Evolutionary conservation across 108 stramenopile genomes (phyloP), one percentile per base, ranked within the genome.

Genomic region (Cyclostephanos tholiformis): DNA sequence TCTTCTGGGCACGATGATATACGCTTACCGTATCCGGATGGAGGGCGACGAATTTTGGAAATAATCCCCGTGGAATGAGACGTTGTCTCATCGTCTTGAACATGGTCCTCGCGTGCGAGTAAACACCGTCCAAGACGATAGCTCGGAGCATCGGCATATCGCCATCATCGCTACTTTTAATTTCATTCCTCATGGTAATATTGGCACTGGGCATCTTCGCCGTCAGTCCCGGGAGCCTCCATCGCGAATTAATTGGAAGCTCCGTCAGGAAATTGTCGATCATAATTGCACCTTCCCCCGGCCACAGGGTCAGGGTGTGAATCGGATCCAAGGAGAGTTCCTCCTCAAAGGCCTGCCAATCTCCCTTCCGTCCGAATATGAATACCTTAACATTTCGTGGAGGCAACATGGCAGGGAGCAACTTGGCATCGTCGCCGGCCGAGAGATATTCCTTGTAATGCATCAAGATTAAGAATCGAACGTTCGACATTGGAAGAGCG

Each of bases 401-500:
- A 0, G 65, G 65, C 25, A 76, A 44, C 11, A 76, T 30, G 44
- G 69, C 61, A 23, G 62, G 41, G 38, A 76, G 60, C 6, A 70
- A 49, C 39, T 76, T 76, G 30, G 68, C 76, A 9, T 49, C 50
- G 41, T 76, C 71, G 3, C 76, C 76, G 32, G 76, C 76, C 27
- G 60, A 71, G n/a, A 71, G 53, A 51, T 71, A 76, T 36, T 76
- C 76, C 48, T 76, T 76, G 70, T 76, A 61, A 30, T 76, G 76
- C 6, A 57, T 12, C 25, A 66, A 7, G 1, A 57, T 17, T n/a
- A 66, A 55, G 22, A 53, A 51, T 53, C 49, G 29, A 0, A 66
- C 53, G 49, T 23, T 57, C 17, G 51, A 36, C 36, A 36, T 36
- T 6, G 36, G 36, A 6, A 36, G 36, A 4, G 36, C 4, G 36